Evolutionary conservation across 805 yeast genomes (phyloP).

Genomic region (Jamesozyma spencerorum): DNA sequence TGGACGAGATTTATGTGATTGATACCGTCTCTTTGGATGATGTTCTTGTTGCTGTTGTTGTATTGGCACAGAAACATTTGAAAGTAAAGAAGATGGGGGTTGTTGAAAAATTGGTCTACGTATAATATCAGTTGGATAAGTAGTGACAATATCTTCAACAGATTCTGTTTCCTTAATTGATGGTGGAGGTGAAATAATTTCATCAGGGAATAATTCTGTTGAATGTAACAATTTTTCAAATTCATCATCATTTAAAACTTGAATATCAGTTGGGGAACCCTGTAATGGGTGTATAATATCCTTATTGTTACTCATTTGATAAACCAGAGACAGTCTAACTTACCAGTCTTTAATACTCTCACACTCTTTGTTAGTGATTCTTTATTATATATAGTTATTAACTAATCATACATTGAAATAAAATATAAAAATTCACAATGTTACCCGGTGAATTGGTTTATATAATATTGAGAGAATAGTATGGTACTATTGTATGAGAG

Average conservation of each 20-base stretch:
- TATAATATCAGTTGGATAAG: too few relatives aligned
- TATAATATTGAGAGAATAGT: too few relatives aligned
- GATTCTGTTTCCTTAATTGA: not conserved
- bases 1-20: slow-evolving; percentile 48
- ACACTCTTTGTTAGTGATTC: too few relatives aligned
- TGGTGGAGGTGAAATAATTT: slow-evolving; percentile 4
- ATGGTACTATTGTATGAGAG: too few relatives aligned
- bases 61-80: not conserved
- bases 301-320: not conserved
- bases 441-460: too few relatives aligned
- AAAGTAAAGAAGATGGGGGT: not conserved
- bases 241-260: slow-evolving; percentile 21
- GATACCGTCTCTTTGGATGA: slow-evolving; percentile 9
- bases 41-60: slow-evolving; percentile 1
- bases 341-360: too few relatives aligned
- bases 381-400: too few relatives aligned
- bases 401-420: too few relatives aligned
- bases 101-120: not conserved
- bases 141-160: too few relatives aligned
- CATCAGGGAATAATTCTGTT: slow-evolving; percentile 9
- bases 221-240: slow-evolving; percentile 19
- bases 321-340: too few relatives aligned
- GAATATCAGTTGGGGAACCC: slow-evolving; percentile 38
- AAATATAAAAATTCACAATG: too few relatives aligned
- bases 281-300: slow-evolving; percentile 34